Percentiles rank a stretch among this genome's conserved stretches.
Conservation (phyloP, 2,329 filamentous ascomycete genomes). For the Escovopsis sp. region DNA sequence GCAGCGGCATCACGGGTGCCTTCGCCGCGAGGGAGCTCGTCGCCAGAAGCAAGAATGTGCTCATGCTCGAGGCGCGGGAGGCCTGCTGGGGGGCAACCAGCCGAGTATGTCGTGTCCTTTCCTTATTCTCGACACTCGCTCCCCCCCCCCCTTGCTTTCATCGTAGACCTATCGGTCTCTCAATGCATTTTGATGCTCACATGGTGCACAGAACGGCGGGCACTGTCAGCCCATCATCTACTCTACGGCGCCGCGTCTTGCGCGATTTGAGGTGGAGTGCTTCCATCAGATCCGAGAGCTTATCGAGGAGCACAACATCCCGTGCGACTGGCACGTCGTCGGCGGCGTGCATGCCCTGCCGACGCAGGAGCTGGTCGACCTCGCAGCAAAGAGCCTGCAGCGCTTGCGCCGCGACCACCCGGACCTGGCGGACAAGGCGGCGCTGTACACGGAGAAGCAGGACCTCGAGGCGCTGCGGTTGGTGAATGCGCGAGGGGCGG, state of each 20-base stretch:
- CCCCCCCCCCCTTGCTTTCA: not conserved
- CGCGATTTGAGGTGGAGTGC: slow-evolving; percentile 58
- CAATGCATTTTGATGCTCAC: not conserved
- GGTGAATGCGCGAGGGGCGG: slow-evolving; percentile 43
- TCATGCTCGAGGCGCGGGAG: slow-evolving; percentile 66
- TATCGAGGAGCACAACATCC: slow-evolving; percentile 40
- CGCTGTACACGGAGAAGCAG: slow-evolving; percentile 23
- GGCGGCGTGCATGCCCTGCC: slow-evolving; percentile 52
- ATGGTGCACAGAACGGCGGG: slow-evolving; percentile 41
- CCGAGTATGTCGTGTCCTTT: slow-evolving; percentile 36
- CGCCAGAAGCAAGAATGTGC: slow-evolving; percentile 36
- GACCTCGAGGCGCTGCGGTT: slow-evolving; percentile 39
- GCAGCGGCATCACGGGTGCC: slow-evolving; percentile 63
- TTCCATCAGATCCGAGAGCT: slow-evolving; percentile 45
- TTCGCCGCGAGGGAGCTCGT: slow-evolving; percentile 52
- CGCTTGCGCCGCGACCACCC: slow-evolving; percentile 36
- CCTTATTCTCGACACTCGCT: not conserved
- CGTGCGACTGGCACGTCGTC: slow-evolving; percentile 54
- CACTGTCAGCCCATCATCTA: slow-evolving; percentile 66
- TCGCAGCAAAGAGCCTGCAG: slow-evolving; percentile 35
- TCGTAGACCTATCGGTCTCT: not conserved
- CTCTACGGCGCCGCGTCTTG: slow-evolving; percentile 41
- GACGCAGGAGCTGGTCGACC: slow-evolving; percentile 36
- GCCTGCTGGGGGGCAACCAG: slow-evolving; percentile 75
- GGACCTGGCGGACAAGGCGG: slow-evolving; percentile 36